These are phyloP conservation scores for Diaporthe sp. DNA, from an alignment of 2,329 filamentous ascomycete species.

Conservation along the genomic window DNA sequence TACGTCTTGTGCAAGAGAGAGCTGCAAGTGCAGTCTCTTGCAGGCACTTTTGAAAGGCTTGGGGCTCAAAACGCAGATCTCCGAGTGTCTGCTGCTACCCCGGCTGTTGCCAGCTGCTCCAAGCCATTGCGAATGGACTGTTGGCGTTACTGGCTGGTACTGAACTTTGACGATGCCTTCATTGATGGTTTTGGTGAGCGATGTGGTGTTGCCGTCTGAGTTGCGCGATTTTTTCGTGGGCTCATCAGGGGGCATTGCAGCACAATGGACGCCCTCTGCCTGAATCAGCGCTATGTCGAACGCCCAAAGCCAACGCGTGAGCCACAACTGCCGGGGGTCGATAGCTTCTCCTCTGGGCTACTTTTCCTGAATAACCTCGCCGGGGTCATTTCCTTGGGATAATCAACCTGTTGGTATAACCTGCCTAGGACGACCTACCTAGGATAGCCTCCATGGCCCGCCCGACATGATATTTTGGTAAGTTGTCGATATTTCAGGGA, in stretches of 20 bases:
- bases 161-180: constrained; percentile 10
- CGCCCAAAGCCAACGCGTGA: not conserved
- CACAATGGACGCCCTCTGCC: not conserved
- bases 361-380: not conserved
- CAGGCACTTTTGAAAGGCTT: not conserved
- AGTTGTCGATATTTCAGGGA: not conserved
- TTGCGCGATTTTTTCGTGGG: constrained; percentile 1
- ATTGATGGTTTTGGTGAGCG: not conserved
- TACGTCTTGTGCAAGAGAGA: not conserved
- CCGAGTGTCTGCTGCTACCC: constrained; percentile 12
- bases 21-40: constrained; percentile 32
- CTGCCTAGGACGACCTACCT: not conserved
- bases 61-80: not conserved
- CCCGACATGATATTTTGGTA: not conserved
- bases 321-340: not conserved
- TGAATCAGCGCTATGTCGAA: constrained; percentile 6
- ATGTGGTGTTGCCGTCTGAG: not conserved
- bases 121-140: not conserved
- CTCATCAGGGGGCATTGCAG: not conserved
- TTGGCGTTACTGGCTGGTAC: not conserved
- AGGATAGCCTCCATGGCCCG: not conserved
- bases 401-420: not conserved
- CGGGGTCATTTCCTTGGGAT: not conserved
- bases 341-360: not conserved
- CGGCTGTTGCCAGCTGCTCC: constrained; percentile 15